Conservation (phyloP, 1,284 basidiomycete species). For the Naganishia albida region DNA sequence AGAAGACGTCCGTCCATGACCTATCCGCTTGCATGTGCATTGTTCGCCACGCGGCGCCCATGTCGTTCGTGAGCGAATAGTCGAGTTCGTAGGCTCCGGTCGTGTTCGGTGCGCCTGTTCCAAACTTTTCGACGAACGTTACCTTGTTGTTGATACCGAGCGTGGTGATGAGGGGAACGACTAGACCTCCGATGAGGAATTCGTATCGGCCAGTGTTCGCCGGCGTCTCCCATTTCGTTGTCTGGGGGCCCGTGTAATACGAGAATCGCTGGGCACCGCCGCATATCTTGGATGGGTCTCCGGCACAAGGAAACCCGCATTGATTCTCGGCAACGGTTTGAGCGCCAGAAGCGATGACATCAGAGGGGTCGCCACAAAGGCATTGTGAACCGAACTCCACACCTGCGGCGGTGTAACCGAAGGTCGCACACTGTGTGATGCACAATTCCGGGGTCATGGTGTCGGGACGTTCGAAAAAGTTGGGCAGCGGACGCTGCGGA, state of each 20-base stretch:
- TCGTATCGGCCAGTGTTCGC: constrained; percentile 66
- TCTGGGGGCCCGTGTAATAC: neutral
- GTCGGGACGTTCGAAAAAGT: too few relatives aligned
- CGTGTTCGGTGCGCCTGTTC: constrained; percentile 63
- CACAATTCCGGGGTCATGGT: too few relatives aligned
- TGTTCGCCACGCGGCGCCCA: constrained; percentile 64
- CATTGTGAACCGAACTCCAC: too few relatives aligned
- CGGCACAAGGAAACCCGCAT: too few relatives aligned
- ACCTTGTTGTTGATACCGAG: constrained; percentile 74
- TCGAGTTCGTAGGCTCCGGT: constrained; percentile 77
- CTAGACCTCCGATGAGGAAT: constrained; percentile 65
- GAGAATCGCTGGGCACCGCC: neutral
- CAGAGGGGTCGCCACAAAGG: too few relatives aligned
- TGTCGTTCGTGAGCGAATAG: constrained; percentile 61
- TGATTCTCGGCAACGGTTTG: too few relatives aligned
- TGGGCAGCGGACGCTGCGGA: constrained; percentile 5
- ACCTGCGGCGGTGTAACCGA: too few relatives aligned
- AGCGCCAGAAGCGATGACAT: too few relatives aligned
- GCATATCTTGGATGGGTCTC: too few relatives aligned
- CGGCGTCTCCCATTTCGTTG: constrained; percentile 61
- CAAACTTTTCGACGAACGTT: constrained; percentile 68
- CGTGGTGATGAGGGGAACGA: constrained; percentile 70
- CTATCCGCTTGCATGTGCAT: constrained; percentile 64
- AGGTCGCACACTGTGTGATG: too few relatives aligned
- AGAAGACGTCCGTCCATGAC: constrained; percentile 66